Percentiles rank a stretch among this genome's conserved stretches.
phyloP scores from a whole-genome alignment of 768 basidiomycete genomes.

The Sarcomyxa edulis region DNA sequence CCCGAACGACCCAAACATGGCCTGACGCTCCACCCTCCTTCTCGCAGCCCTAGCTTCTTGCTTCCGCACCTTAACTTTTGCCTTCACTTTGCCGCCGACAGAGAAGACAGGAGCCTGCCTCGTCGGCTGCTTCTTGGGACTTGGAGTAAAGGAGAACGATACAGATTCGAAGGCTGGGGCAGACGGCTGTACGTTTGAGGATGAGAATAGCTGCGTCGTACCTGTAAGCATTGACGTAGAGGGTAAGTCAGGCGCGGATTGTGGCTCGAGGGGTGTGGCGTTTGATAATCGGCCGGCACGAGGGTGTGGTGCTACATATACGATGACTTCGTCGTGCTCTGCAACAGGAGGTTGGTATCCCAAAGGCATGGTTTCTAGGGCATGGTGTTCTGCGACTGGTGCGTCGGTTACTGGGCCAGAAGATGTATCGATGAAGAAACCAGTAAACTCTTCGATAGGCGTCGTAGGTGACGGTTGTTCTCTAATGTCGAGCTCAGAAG shows the following conservation, averaged over 20 bases:
- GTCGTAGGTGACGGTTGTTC: too few species aligned
- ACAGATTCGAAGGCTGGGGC: slow-evolving; percentile 13
- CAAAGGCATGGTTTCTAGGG: slow-evolving; percentile 11
- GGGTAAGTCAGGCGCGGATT: slow-evolving; percentile 8
- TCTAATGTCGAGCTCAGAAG: too few species aligned
- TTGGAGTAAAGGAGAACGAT: slow-evolving; percentile 13
- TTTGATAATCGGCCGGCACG: slow-evolving; percentile 23
- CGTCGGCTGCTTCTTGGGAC: slow-evolving; percentile 6
- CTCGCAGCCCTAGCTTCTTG: slow-evolving; percentile 17
- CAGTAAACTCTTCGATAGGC: slow-evolving; percentile 18
- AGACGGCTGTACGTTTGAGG: background rate
- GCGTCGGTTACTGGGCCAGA: background rate
- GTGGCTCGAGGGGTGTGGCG: slow-evolving; percentile 4
- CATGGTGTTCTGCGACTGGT: background rate
- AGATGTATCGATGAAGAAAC: slow-evolving; percentile 19
- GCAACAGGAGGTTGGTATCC: slow-evolving; percentile 11
- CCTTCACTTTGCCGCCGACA: slow-evolving; percentile 15
- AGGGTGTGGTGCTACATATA: slow-evolving; percentile 75
- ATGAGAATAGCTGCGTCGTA: slow-evolving; percentile 6
- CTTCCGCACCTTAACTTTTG: slow-evolving; percentile 15
- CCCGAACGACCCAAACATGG: slow-evolving; percentile 43
- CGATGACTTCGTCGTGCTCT: slow-evolving; percentile 65
- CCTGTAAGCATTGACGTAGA: slow-evolving; percentile 21
- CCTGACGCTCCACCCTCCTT: slow-evolving; percentile 18
- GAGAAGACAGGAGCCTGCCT: slow-evolving; percentile 25